Evolutionary conservation across 306 rosid species (phyloP), one percentile per base, ranked within the genome.

Genomic region (Prunus salicina): DNA sequence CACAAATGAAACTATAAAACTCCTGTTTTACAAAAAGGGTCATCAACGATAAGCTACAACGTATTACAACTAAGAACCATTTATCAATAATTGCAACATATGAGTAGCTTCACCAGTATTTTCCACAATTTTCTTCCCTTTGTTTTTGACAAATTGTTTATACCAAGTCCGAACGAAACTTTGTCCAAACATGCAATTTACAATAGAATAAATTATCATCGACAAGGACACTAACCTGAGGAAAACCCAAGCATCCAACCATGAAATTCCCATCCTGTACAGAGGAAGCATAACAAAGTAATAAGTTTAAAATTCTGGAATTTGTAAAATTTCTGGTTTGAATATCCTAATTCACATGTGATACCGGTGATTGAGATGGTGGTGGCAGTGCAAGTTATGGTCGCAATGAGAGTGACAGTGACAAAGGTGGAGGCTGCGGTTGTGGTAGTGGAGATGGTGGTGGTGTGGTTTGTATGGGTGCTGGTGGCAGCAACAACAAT

Each of bases 231-330:
- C 91, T 71, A 82, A 94, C 98, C 98, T 92, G 98, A 41, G 98
- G 98, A 83, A 13, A 94, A 62, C 93, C 95, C 90, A 89, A 46
- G 82, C 98, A 94, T 84, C 98, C 98, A 76, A 92, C 97, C 98
- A 94, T 90, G 84, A 86, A 92, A 75, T 90, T 92, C 60, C 98
- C 97, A 83, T 92, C 98, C 98, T 94, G 95, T 51, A 66, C 43
- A 75, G 72, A 75, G 73, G 65, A 58, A 74, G 64, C 30, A 76
- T 45, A 76, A 66, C 75, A 66, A 61, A 16, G 49, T 68, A 72
- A 79, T 73, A 24, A 82, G 87, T 61, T 12, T 49, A 11, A 12
- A 49, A 49, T 3, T 49, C 52, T 13, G 16, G 52, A 49, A 49
- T 49, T 49, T 49, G 18, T 49, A 0, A 49, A 38, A 38, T 38